phyloP scores from a whole-genome alignment of 306 rosid genomes.

The Acmispon strigosus region DNA sequence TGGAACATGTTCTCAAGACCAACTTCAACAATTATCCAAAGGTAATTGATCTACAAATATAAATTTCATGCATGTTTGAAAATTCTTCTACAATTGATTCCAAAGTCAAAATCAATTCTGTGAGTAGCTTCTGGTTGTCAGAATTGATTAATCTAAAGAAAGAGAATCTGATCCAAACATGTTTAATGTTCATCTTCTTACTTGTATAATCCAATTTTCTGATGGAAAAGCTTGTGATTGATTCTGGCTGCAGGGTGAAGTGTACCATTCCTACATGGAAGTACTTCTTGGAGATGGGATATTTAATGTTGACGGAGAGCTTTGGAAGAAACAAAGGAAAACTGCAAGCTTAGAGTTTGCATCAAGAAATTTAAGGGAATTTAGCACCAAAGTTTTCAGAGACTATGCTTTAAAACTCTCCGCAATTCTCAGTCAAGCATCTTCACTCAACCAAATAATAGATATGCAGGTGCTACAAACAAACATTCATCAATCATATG shows the following conservation, averaged over 20 bases:
- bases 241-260: slow-evolving; percentile 57
- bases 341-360: slow-evolving; percentile 94
- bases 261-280: slow-evolving; percentile 85
- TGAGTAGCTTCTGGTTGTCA: too few species aligned
- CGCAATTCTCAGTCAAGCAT: slow-evolving; percentile 44
- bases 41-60: slow-evolving; percentile 26
- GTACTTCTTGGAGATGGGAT: slow-evolving; percentile 94
- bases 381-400: slow-evolving; percentile 71
- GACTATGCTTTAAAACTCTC: slow-evolving; percentile 65
- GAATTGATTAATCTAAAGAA: too few species aligned
- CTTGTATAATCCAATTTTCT: neutral
- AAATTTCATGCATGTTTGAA: too few species aligned
- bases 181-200: neutral
- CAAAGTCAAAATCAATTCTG: too few species aligned
- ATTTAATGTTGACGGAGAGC: slow-evolving; percentile 82
- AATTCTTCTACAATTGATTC: too few species aligned
- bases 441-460: slow-evolving; percentile 47
- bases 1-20: slow-evolving; percentile 82
- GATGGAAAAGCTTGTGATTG: neutral
- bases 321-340: slow-evolving; percentile 87
- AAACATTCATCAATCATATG: neutral
- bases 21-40: slow-evolving; percentile 80
- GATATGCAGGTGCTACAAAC: slow-evolving; percentile 73
- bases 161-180: too few species aligned
- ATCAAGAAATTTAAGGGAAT: slow-evolving; percentile 83